phyloP scores from a whole-genome alignment of 345 rosid genomes.

The Rhodomyrtus tomentosa region DNA sequence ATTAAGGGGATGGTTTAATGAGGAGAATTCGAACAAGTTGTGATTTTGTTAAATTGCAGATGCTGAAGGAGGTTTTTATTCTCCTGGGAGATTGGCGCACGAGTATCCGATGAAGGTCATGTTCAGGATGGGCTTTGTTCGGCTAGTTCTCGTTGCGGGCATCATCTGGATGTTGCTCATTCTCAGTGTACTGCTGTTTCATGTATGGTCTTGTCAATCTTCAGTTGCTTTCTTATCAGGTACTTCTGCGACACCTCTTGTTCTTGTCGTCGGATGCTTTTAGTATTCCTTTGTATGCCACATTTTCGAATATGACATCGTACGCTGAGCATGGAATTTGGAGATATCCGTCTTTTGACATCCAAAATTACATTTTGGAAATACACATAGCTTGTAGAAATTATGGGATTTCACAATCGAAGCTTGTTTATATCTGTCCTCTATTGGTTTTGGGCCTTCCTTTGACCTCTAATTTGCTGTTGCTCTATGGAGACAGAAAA shows the following conservation, averaged over 20 bases:
- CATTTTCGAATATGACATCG: neutral
- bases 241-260: neutral
- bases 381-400: neutral
- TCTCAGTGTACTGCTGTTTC: conserved; percentile 55
- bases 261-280: neutral
- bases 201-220: conserved; percentile 86
- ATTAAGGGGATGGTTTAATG: neutral
- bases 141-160: conserved; percentile 71
- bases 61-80: conserved; percentile 36
- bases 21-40: neutral
- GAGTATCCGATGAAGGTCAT: conserved; percentile 38
- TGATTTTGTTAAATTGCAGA: conserved; percentile 15
- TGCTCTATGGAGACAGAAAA: neutral
- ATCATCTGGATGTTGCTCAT: conserved; percentile 84
- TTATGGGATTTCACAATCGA: neutral
- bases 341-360: neutral
- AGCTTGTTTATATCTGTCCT: neutral
- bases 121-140: conserved; percentile 71
- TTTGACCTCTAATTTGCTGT: neutral
- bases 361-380: neutral
- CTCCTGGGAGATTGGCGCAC: conserved; percentile 34
- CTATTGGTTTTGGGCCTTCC: neutral
- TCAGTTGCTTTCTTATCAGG: conserved; percentile 73
- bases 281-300: neutral
- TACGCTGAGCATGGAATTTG: neutral